A percentile compares a stretch with the other conserved stretches of the same genome.
Conservation (phyloP, 352 stramenopile genomes). For the Phytophthora sp. region DNA sequence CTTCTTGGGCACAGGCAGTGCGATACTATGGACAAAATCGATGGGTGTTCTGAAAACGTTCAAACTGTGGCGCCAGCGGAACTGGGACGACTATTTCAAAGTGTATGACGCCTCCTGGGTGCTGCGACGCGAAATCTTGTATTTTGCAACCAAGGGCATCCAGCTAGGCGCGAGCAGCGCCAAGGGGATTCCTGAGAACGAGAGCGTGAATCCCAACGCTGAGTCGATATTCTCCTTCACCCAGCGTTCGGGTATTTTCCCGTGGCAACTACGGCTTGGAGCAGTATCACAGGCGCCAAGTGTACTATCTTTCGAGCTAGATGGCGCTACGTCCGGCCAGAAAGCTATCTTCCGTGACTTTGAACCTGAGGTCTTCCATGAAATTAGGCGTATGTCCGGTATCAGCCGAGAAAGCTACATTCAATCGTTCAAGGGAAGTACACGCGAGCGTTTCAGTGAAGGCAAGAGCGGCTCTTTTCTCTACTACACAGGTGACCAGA, state of each 20-base stretch:
- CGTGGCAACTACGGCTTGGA: conserved; percentile 62
- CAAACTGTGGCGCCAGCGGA: conserved; percentile 75
- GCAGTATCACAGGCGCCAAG: conserved; percentile 50
- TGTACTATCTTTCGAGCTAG: conserved; percentile 76
- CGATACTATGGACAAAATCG: conserved; percentile 72
- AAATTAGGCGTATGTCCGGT: conserved; percentile 81
- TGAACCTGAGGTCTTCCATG: conserved; percentile 78
- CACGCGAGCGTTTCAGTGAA: conserved; percentile 88
- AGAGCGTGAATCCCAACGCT: conserved; percentile 39
- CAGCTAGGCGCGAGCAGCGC: conserved; percentile 53
- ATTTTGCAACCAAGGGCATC: conserved; percentile 84
- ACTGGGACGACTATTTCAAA: conserved; percentile 89
- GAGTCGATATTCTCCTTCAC: conserved; percentile 76
- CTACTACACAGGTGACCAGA: conserved; percentile 90
- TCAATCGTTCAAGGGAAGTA: conserved; percentile 78
- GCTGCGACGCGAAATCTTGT: conserved; percentile 80
- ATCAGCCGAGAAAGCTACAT: conserved; percentile 82
- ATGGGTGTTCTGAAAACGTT: conserved; percentile 71
- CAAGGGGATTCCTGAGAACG: conserved; percentile 40
- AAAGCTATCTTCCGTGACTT: conserved; percentile 86
- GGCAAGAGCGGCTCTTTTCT: conserved; percentile 91
- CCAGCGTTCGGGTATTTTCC: conserved; percentile 67
- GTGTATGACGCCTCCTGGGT: conserved; percentile 88
- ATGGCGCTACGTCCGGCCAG: conserved; percentile 63
- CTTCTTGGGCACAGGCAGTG: conserved; percentile 67